Evolutionary conservation across 1,139 yeast genomes (phyloP).

Genomic region (Blastobotrys buckinghamii): DNA sequence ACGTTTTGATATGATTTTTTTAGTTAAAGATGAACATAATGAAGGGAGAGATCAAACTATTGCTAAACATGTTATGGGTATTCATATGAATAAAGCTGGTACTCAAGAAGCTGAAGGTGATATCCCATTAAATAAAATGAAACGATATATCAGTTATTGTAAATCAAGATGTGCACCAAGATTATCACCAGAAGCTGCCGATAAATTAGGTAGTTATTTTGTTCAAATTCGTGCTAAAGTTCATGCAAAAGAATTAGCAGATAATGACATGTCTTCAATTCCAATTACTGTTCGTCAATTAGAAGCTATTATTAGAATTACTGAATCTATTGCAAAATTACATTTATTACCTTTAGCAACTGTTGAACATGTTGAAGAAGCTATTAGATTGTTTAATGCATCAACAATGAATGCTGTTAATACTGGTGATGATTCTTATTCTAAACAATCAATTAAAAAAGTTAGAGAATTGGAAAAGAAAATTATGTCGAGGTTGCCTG

Average conservation of each 20-base stretch:
- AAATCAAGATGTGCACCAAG: constrained; percentile 90
- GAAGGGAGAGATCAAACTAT: constrained; percentile 79
- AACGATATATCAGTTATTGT: constrained; percentile 86
- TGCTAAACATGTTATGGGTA: constrained; percentile 92
- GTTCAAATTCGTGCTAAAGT: constrained; percentile 84
- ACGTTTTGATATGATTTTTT: constrained; percentile 97
- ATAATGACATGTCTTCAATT: constrained; percentile 87
- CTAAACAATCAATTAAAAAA: constrained; percentile 54
- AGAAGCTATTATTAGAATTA: constrained; percentile 94
- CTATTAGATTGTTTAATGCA: constrained; percentile 87
- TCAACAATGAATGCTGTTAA: constrained; percentile 91
- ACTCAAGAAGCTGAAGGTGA: constrained; percentile 68
- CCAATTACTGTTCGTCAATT: constrained; percentile 97
- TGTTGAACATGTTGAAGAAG: constrained; percentile 91
- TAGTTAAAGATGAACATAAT: constrained; percentile 92
- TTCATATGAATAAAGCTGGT: constrained; percentile 71
- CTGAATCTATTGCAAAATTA: constrained; percentile 89
- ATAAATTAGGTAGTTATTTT: constrained; percentile 87
- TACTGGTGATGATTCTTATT: constrained; percentile 56
- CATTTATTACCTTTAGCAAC: constrained; percentile 78
- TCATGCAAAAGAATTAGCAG: constrained; percentile 71
- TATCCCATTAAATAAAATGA: constrained; percentile 85
- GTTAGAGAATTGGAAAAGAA: constrained; percentile 78
- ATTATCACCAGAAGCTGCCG: constrained; percentile 83
- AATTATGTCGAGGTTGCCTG: constrained; percentile 83